Percentiles rank a stretch among this genome's conserved stretches.
These are phyloP conservation scores for Gentiana dahurica DNA, from an alignment of 257 asterid genomes.

Conservation along the genomic window DNA sequence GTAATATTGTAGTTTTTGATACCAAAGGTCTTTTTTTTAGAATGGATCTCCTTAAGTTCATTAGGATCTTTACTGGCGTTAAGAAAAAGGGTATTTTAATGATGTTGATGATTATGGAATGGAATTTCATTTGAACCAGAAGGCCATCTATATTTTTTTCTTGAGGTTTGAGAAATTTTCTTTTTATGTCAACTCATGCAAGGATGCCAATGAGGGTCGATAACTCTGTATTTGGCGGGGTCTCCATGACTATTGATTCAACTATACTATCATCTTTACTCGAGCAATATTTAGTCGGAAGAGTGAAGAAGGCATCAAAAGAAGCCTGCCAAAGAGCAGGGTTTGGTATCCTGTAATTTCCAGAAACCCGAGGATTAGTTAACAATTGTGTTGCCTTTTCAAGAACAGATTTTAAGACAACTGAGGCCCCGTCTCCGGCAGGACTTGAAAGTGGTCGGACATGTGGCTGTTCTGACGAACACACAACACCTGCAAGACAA, in stretches of 20 bases:
- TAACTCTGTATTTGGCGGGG: slow-evolving; percentile 32
- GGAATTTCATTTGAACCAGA: too few species aligned
- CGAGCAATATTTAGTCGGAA: slow-evolving; percentile 64
- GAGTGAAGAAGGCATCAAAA: slow-evolving; percentile 79
- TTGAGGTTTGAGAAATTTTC: too few species aligned
- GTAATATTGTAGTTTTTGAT: too few species aligned
- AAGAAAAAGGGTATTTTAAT: too few species aligned
- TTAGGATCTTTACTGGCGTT: too few species aligned
- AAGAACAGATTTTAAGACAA: slow-evolving; percentile 59
- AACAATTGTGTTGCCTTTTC: slow-evolving; percentile 62
- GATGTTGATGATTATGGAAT: too few species aligned
- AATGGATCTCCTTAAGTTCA: too few species aligned
- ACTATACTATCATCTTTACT: slow-evolving; percentile 64
- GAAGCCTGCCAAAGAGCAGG: slow-evolving; percentile 93
- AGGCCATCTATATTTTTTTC: too few species aligned
- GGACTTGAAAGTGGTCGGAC: slow-evolving; percentile 76
- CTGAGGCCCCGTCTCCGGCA: slow-evolving; percentile 86
- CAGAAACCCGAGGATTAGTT: slow-evolving; percentile 40
- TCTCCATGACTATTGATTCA: slow-evolving; percentile 51
- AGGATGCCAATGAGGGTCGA: too few species aligned
- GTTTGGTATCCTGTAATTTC: slow-evolving; percentile 51
- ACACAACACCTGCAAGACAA: slow-evolving; percentile 88
- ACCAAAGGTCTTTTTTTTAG: too few species aligned
- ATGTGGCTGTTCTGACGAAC: slow-evolving; percentile 88
- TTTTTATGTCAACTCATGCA: too few species aligned